Conservation (phyloP, 495 filamentous ascomycete genomes). For the Podospora sp. region DNA sequence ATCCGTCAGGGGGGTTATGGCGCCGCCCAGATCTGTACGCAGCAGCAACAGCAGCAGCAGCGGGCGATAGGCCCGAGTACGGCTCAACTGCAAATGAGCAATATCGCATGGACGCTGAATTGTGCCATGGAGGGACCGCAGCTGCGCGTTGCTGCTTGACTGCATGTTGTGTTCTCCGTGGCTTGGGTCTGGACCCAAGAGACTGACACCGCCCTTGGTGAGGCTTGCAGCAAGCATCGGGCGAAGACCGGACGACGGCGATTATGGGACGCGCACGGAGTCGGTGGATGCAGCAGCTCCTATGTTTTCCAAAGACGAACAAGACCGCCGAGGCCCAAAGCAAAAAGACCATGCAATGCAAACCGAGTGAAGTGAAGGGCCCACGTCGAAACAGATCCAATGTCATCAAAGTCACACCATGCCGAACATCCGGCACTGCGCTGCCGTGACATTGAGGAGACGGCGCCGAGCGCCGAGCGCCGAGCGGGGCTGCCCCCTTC, state of each 20-base stretch:
- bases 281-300: background rate
- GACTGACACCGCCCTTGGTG: background rate
- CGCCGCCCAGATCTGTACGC: background rate
- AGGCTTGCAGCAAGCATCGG: background rate
- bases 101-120: background rate
- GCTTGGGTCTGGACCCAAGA: conserved; percentile 15
- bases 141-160: background rate
- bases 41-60: background rate
- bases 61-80: background rate
- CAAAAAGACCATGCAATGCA: background rate
- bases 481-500: conserved; percentile 6
- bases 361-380: background rate
- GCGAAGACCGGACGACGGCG: background rate
- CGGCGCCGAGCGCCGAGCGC: background rate
- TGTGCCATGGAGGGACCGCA: background rate
- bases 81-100: background rate
- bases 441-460: background rate
- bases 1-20: background rate
- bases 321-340: background rate
- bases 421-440: conserved; percentile 14
- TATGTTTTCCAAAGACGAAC: background rate
- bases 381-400: background rate
- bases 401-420: conserved; percentile 13
- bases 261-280: background rate
- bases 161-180: conserved; percentile 8